Percentiles rank a stretch among this genome's conserved stretches.
Conservation (phyloP, 176 grass and related monocot genomes). For the Oryza glaberrima region DNA sequence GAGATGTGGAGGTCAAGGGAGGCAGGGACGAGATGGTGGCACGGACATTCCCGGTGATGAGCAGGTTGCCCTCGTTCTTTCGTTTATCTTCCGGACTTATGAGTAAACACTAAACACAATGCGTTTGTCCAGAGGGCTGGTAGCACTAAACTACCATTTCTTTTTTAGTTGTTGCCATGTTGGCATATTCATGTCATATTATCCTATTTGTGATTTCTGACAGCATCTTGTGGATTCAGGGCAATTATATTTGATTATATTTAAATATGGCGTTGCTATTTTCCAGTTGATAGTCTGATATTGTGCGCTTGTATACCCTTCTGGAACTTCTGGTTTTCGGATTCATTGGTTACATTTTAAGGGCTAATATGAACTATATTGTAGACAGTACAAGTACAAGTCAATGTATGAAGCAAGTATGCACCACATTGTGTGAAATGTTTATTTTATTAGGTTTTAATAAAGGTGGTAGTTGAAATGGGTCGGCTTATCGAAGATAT, state of each 20-base stretch:
- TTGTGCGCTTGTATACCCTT: background rate
- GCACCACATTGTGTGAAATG: background rate
- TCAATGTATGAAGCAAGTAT: background rate
- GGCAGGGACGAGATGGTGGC: no score
- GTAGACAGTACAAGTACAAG: background rate
- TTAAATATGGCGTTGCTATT: slow-evolving; percentile 10
- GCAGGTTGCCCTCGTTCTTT: background rate
- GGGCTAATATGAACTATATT: background rate
- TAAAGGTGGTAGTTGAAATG: background rate
- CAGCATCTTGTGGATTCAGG: background rate
- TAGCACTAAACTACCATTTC: background rate
- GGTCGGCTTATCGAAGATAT: background rate
- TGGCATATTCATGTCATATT: background rate
- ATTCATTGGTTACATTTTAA: background rate
- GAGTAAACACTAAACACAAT: background rate
- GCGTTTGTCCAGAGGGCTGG: background rate
- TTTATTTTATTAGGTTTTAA: background rate
- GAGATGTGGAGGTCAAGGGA: no score
- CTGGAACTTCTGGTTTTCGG: background rate
- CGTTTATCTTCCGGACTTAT: background rate
- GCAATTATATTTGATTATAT: background rate
- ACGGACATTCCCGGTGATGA: no score
- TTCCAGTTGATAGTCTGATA: background rate
- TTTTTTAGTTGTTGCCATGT: background rate
- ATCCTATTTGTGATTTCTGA: background rate